Evolutionary conservation across 2,329 filamentous ascomycete species (phyloP), one percentile per base, ranked within the genome.

Genomic region (Ophiocordyceps robertsii): DNA sequence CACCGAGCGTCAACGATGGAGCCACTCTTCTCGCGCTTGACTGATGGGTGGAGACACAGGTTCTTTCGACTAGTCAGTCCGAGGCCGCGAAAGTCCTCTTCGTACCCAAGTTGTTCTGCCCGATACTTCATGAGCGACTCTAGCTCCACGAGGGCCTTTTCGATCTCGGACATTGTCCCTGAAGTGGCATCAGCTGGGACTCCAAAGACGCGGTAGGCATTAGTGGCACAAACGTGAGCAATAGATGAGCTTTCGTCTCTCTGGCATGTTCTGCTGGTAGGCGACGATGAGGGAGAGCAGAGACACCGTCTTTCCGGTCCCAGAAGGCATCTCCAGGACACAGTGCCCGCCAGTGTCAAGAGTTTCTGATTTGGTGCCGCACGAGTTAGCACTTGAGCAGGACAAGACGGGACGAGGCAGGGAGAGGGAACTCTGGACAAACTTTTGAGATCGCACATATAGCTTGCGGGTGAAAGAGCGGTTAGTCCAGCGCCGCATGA

Each of bases 161-260:
- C 92, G 56, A 98, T 98, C 67, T 98, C 92, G 32, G 92, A 98
- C 89, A 98, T 98, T 44, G 92, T 98, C 67, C 75, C 75, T 79
- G 12, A 51, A 27, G 24, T 6, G 24, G 24, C 6, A 9, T 27
- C 24, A 27, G 24, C 24, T 27, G 24, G 24, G 6, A 19, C 19
- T 19, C 24, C 24, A 27, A 27, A 27, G 24, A 27, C 9, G 9
- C 6, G 24, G 24, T 9, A 9, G 24, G 24, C 6, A 27, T 27
- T 7, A 6, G 24, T 6, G 24, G 24, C 24, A 9, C 49, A 29
- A 43, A 80, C 92, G 88, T 49, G 92, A 98, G 69, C 92, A 98
- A 65, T 98, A 98, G 43, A 98, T 95, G 41, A 98, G 78, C 64
- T 98, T 98, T 43, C 93, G 75, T 54, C 92, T 86, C 58, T 95